phyloP scores from a whole-genome alignment of 768 basidiomycete species.

The Baorangia bicolor region DNA sequence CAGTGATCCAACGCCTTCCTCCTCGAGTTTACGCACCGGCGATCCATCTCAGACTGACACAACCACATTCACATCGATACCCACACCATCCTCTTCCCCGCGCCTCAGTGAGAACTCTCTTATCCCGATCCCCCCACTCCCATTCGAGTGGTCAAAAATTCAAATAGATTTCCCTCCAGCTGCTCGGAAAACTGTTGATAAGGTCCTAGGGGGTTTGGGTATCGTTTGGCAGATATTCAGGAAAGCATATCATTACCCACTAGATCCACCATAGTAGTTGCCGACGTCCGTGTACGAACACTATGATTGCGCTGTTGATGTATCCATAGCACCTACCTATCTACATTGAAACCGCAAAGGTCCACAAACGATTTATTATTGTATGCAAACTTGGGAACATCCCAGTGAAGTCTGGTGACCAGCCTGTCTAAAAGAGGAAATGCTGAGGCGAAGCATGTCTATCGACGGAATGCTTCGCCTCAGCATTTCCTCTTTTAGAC shows the following conservation, averaged over 20 bases:
- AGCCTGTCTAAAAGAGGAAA: no score
- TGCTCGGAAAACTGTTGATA: constrained; percentile 25
- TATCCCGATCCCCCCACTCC: constrained; percentile 12
- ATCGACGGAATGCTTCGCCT: no score
- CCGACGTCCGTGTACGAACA: constrained; percentile 3
- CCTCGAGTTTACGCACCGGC: constrained; percentile 1
- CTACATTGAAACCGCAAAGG: not conserved
- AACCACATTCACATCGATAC: constrained; percentile 6
- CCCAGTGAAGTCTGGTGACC: no score
- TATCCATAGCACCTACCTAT: constrained; percentile 11
- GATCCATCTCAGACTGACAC: constrained; percentile 15
- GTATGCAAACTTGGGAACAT: not conserved
- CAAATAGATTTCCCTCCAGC: constrained; percentile 25
- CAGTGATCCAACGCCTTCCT: not conserved
- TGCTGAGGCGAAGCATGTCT: no score
- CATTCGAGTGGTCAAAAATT: constrained; percentile 32
- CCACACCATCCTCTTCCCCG: constrained; percentile 14
- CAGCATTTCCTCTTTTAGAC: no score
- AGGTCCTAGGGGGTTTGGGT: constrained; percentile 26
- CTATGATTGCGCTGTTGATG: constrained; percentile 5
- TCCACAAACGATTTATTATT: not conserved
- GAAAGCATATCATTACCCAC: constrained; percentile 35
- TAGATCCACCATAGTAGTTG: constrained; percentile 32
- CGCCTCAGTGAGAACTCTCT: constrained; percentile 21
- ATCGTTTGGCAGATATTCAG: constrained; percentile 32